Evolutionary conservation across 768 basidiomycete genomes (phyloP).

Genomic region (Tylopilus sp.): DNA sequence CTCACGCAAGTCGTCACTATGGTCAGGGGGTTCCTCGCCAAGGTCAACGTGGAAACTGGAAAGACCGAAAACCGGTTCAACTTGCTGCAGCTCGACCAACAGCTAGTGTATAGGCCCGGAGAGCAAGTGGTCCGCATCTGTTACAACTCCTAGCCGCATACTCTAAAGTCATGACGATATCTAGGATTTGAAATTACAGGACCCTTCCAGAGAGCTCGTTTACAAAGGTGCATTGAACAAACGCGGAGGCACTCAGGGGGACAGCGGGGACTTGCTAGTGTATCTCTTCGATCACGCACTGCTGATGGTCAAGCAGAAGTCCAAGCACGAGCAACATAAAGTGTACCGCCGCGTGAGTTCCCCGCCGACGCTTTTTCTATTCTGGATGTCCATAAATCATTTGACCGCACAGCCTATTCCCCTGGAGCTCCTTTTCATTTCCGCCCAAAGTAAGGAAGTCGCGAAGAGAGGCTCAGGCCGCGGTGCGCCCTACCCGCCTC

Average conservation of each 20-base stretch:
- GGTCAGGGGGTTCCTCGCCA: constrained; percentile 76
- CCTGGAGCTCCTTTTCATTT: constrained; percentile 83
- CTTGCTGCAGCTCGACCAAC: constrained; percentile 87
- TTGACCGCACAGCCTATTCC: constrained; percentile 76
- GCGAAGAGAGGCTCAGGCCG: constrained; percentile 41
- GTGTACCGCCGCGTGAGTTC: constrained; percentile 85
- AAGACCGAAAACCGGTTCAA: constrained; percentile 97
- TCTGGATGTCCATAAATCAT: constrained; percentile 5
- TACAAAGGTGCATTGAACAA: constrained; percentile 90
- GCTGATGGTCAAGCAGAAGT: constrained; percentile 92
- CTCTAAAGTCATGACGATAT: neutral
- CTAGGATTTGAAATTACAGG: constrained; percentile 81
- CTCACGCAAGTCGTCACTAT: constrained; percentile 75
- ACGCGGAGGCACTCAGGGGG: constrained; percentile 64
- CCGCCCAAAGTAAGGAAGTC: constrained; percentile 52
- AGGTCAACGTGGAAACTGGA: constrained; percentile 92
- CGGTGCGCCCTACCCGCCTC: constrained; percentile 41
- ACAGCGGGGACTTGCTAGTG: constrained; percentile 87
- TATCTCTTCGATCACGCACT: constrained; percentile 97
- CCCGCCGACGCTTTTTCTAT: neutral
- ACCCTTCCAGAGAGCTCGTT: constrained; percentile 87
- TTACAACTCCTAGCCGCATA: neutral
- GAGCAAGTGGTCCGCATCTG: constrained; percentile 74
- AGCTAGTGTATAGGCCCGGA: constrained; percentile 84
- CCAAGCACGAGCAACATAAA: constrained; percentile 87